Conservation (phyloP, 371 early-diverging fungal species). For the Nematocida sp. region DNA sequence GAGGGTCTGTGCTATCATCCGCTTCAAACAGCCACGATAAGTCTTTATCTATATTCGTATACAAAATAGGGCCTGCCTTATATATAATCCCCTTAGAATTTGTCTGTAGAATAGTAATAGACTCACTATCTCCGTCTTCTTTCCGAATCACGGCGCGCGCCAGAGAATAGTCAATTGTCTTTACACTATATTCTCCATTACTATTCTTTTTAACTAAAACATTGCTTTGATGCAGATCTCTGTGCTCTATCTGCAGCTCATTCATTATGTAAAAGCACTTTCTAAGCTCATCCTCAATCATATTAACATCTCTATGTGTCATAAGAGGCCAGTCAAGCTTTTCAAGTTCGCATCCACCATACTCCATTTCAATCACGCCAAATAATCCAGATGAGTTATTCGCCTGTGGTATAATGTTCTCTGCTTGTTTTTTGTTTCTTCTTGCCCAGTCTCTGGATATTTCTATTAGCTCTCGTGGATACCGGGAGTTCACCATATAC, state of each 20-base stretch:
- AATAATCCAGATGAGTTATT: constrained; percentile 57
- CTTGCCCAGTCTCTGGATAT: constrained; percentile 20
- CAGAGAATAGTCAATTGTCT: constrained; percentile 49
- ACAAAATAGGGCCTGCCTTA: constrained; percentile 20
- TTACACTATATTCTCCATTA: not conserved
- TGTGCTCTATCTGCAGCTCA: constrained; percentile 30
- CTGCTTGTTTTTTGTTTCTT: constrained; percentile 11
- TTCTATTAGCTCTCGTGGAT: constrained; percentile 1
- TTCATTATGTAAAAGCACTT: not conserved
- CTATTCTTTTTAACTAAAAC: constrained; percentile 20
- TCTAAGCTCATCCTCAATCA: not conserved
- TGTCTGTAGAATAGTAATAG: not conserved
- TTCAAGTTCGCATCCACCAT: constrained; percentile 36
- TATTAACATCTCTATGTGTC: not conserved
- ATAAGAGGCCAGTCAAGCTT: constrained; percentile 23
- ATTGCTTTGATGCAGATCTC: constrained; percentile 56
- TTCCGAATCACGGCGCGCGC: not conserved
- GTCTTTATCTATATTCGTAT: constrained; percentile 53
- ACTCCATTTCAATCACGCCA: constrained; percentile 59
- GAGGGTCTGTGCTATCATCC: constrained; percentile 7
- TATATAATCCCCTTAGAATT: not conserved
- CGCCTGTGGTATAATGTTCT: constrained; percentile 48
- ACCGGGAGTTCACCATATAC: constrained; percentile 12
- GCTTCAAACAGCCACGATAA: constrained; percentile 26
- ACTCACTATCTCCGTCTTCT: not conserved